Percentiles rank a stretch among this genome's conserved stretches.
Evolutionary conservation across 306 rosid species (phyloP).

Genomic region (Lagenaria siceraria): DNA sequence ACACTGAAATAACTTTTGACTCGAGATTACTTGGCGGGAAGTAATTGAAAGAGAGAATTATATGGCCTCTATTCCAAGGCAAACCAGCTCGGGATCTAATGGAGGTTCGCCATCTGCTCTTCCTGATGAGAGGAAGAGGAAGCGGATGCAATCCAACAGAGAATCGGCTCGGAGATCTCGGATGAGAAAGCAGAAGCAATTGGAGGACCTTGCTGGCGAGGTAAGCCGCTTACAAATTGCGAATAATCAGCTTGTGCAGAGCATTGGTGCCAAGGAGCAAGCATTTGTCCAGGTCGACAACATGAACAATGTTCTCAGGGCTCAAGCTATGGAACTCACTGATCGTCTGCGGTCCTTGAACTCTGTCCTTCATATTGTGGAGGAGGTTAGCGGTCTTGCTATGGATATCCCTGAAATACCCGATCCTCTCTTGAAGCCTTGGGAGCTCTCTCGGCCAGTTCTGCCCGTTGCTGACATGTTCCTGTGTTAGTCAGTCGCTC

Average conservation of each 20-base stretch:
- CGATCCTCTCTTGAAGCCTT: slow-evolving; percentile 54
- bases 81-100: slow-evolving; percentile 64
- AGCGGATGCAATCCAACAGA: slow-evolving; percentile 85
- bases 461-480: slow-evolving; percentile 48
- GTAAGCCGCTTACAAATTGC: slow-evolving; percentile 28
- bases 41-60: background rate
- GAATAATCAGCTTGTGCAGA: slow-evolving; percentile 33
- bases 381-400: slow-evolving; percentile 56
- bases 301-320: slow-evolving; percentile 44
- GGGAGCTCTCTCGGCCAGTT: slow-evolving; percentile 39
- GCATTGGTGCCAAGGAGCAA: slow-evolving; percentile 41
- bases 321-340: slow-evolving; percentile 48
- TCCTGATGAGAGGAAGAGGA: slow-evolving; percentile 77
- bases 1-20: background rate
- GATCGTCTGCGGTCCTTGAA: slow-evolving; percentile 62
- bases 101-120: slow-evolving; percentile 11
- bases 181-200: slow-evolving; percentile 83
- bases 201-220: slow-evolving; percentile 63
- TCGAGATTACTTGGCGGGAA: background rate
- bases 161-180: slow-evolving; percentile 91
- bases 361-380: slow-evolving; percentile 58
- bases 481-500: slow-evolving; percentile 18
- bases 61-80: slow-evolving; percentile 46
- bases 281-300: slow-evolving; percentile 38
- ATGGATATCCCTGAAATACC: slow-evolving; percentile 67